These are phyloP conservation scores for Colletotrichum tanaceti DNA, from an alignment of 2,329 filamentous ascomycete species.

Conservation along the genomic window DNA sequence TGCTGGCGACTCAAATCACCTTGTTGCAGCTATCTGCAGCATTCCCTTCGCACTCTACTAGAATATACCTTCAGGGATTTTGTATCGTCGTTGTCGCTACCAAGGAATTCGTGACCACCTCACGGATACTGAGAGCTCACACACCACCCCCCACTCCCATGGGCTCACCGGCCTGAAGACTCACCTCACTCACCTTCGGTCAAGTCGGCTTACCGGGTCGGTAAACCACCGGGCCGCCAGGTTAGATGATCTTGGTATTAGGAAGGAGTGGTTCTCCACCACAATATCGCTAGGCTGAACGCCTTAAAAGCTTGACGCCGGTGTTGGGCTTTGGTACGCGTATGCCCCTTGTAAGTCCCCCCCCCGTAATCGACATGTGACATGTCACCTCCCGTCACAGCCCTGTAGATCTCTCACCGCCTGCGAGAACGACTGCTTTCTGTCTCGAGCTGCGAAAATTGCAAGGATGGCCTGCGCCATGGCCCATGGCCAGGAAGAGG, in stretches of 20 bases:
- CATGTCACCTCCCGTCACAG: constrained; percentile 31
- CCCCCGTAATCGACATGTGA: constrained; percentile 29
- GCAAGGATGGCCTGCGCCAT: constrained; percentile 16
- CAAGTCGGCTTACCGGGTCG: constrained; percentile 28
- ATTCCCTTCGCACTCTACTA: neutral
- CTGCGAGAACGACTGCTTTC: constrained; percentile 12
- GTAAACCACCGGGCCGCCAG: neutral
- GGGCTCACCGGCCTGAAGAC: neutral
- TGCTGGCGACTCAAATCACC: neutral
- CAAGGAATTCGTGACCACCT: neutral
- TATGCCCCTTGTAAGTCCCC: constrained; percentile 9
- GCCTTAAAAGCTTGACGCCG: constrained; percentile 38
- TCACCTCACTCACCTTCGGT: constrained; percentile 34
- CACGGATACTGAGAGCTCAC: neutral
- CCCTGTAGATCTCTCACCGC: constrained; percentile 39
- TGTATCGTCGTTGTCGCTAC: neutral
- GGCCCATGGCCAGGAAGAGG: neutral
- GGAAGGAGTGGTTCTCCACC: constrained; percentile 26
- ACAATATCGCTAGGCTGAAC: constrained; percentile 32
- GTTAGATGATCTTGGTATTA: neutral
- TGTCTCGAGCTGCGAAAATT: neutral
- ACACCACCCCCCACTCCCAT: neutral
- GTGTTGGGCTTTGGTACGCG: neutral
- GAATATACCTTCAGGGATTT: neutral
- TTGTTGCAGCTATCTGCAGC: neutral